phyloP scores from a whole-genome alignment of 2,329 filamentous ascomycete species.

The Beauveria scarabaeidicola region DNA sequence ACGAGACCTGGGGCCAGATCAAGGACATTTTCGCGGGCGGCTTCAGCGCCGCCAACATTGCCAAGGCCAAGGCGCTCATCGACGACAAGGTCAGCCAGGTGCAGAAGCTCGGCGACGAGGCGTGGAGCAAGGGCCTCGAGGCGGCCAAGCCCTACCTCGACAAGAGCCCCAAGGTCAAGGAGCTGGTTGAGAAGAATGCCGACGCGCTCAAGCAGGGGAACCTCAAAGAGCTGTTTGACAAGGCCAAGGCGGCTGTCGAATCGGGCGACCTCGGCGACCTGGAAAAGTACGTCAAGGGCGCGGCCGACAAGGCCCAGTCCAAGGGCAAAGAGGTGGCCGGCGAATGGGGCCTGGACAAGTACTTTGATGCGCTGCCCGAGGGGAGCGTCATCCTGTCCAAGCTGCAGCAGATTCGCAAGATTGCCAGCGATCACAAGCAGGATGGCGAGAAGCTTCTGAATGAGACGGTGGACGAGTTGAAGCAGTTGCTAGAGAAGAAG shows the following conservation, averaged over 20 bases:
- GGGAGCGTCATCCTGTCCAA: slow-evolving; percentile 58
- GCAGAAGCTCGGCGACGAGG: slow-evolving; percentile 64
- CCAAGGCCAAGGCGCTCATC: slow-evolving; percentile 53
- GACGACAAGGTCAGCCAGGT: slow-evolving; percentile 63
- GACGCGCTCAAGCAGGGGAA: slow-evolving; percentile 61
- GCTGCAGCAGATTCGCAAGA: slow-evolving; percentile 53
- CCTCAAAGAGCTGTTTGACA: slow-evolving; percentile 52
- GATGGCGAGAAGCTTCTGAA: slow-evolving; percentile 62
- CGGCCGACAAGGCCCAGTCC: slow-evolving; percentile 19
- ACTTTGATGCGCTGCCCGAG: slow-evolving; percentile 56
- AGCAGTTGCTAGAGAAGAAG: slow-evolving; percentile 55
- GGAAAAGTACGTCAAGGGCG: slow-evolving; percentile 26
- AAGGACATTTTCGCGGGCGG: slow-evolving; percentile 55
- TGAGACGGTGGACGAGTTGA: slow-evolving; percentile 59
- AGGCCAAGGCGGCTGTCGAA: slow-evolving; percentile 51
- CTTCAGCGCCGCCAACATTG: slow-evolving; percentile 41
- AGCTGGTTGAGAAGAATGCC: slow-evolving; percentile 62
- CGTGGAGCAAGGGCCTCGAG: slow-evolving; percentile 63
- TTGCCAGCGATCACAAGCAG: slow-evolving; percentile 58
- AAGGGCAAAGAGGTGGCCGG: slow-evolving; percentile 3
- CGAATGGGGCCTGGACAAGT: slow-evolving; percentile 44
- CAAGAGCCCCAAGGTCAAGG: slow-evolving; percentile 68
- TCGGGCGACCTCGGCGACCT: slow-evolving; percentile 48
- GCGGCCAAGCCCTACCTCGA: slow-evolving; percentile 64
- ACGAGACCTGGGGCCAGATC: slow-evolving; percentile 66